These are phyloP conservation scores for Colletotrichum godetiae DNA, from an alignment of 2,329 filamentous ascomycete species.

Conservation along the genomic window DNA sequence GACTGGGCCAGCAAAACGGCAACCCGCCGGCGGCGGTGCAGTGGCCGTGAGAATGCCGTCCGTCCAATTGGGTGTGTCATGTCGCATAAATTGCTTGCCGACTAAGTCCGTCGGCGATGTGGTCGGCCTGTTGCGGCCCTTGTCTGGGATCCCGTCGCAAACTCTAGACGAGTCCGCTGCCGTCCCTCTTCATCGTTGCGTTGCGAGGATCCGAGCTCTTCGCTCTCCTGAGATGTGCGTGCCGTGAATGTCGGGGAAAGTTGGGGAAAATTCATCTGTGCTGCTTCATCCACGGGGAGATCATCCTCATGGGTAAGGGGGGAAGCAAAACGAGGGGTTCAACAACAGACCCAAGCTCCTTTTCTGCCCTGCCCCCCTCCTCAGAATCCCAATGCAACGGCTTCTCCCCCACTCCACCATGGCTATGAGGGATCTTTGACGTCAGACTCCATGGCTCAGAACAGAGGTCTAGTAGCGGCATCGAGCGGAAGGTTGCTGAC, in stretches of 20 bases:
- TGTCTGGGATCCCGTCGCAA: neutral
- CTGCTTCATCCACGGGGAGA: neutral
- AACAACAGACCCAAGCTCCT: slow-evolving; percentile 15
- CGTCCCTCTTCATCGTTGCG: neutral
- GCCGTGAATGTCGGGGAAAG: neutral
- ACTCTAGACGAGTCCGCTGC: neutral
- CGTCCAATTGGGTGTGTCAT: neutral
- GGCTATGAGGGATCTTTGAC: neutral
- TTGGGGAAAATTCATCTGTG: neutral
- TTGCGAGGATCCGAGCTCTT: neutral
- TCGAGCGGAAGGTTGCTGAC: neutral
- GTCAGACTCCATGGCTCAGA: neutral
- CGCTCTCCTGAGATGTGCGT: neutral
- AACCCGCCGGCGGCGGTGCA: slow-evolving; percentile 15
- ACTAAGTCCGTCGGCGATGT: neutral
- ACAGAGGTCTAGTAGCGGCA: neutral
- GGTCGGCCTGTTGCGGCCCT: neutral
- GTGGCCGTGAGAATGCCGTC: neutral
- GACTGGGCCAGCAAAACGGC: neutral
- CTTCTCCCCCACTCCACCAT: neutral
- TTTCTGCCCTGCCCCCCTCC: neutral
- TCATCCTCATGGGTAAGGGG: neutral
- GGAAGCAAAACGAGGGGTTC: neutral
- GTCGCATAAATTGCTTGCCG: neutral
- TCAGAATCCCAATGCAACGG: neutral